Evolutionary conservation across 2,329 filamentous ascomycete genomes (phyloP), one percentile per base, ranked within the genome.

Genomic region (Didymella exigua): DNA sequence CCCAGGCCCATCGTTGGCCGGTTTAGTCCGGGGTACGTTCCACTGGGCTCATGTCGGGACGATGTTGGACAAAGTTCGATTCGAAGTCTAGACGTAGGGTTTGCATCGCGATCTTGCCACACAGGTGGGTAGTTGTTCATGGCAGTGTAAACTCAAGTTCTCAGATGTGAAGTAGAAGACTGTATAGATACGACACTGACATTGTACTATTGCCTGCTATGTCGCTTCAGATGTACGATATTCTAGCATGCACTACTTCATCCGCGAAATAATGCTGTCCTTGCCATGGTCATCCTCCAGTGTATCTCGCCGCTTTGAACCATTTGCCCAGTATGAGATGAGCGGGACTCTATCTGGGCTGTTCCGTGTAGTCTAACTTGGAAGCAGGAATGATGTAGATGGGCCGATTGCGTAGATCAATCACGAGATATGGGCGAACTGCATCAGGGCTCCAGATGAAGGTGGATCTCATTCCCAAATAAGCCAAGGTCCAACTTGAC

Each of bases 11-110:
- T 21, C 34, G 18, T 33, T 54, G 46, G 54, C 65, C 65, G 63
- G 58, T 49, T 61, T 57, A 54, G 55, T 62, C 63, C 59, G 58
- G 46, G 44, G 43, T 52, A 47, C 45, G 56, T 47, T 40, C 29
- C 27, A 21, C 27, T 45, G 45, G 11, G 27, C 23, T 44, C 31
- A 16, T 30, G 36, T 24, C 21, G 23, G 16, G 38, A 29, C 21
- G 29, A 29, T 23, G 19, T 33, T 29, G 27, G 16, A 41, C 23
- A 37, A 16, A 19, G 21, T 16, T 41, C 40, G 19, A 44, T 45
- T 33, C 27, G 27, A 34, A 8, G 16, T 26, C 16, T 27, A 26
- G 19, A 30, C 23, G 38, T 49, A 16, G 16, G 30, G 13, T 26
- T n/a, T 37, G 44, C 19, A 30, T 38, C 7, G 6, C 18, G 13